Conservation (phyloP, 192 early-diverging fungal genomes). For the Chytriomyces sp. region DNA sequence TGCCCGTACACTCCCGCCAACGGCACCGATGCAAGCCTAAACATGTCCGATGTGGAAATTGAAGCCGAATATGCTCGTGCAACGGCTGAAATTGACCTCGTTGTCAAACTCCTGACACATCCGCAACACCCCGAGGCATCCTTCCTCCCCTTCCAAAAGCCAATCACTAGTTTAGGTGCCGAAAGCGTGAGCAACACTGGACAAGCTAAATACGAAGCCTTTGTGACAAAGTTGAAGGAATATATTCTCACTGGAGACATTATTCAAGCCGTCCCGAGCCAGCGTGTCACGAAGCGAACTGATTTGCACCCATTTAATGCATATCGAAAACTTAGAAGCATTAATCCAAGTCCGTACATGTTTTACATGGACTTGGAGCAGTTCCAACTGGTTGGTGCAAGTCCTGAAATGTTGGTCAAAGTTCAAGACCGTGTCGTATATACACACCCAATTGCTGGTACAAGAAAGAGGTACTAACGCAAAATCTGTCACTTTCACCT, state of each 20-base stretch:
- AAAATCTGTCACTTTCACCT: no score
- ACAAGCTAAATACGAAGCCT: slow-evolving; percentile 85
- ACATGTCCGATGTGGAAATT: slow-evolving; percentile 55
- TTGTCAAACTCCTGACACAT: slow-evolving; percentile 66
- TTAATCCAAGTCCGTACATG: slow-evolving; percentile 99
- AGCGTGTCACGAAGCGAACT: slow-evolving; percentile 85
- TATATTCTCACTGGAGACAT: slow-evolving; percentile 96
- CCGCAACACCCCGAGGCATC: slow-evolving; percentile 65
- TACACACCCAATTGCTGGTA: slow-evolving; percentile 98
- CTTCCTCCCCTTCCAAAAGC: slow-evolving; percentile 70
- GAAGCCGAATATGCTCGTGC: slow-evolving; percentile 73
- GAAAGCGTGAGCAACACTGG: slow-evolving; percentile 87
- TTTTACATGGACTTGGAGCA: slow-evolving; percentile 95
- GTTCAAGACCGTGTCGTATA: slow-evolving; percentile 83
- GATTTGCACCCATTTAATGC: slow-evolving; percentile 97
- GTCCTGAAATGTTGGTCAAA: slow-evolving; percentile 96
- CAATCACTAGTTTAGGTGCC: slow-evolving; percentile 64
- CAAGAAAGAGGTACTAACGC: slow-evolving; percentile 64
- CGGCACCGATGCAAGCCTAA: slow-evolving; percentile 34
- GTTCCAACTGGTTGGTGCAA: slow-evolving; percentile 96
- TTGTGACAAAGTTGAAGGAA: slow-evolving; percentile 85
- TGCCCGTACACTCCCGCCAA: not conserved
- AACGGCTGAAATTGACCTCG: slow-evolving; percentile 66
- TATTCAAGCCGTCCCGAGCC: slow-evolving; percentile 97
- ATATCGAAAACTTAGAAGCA: slow-evolving; percentile 89